Evolutionary conservation across 108 stramenopile genomes (phyloP).

Genomic region (Cyclostephanos invisitatus): DNA sequence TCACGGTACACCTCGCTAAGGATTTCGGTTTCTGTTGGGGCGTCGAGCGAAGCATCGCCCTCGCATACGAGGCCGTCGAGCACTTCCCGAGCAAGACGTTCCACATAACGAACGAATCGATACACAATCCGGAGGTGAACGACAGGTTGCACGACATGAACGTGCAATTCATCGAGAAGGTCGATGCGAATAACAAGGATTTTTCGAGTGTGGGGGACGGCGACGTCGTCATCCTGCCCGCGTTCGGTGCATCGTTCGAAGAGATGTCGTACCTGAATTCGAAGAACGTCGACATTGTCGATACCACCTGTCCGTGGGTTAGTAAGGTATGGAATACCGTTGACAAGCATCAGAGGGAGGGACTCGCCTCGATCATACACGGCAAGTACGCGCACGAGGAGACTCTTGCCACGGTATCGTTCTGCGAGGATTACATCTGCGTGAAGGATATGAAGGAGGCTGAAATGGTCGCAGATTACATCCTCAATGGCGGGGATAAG

Average conservation of each 20-base stretch:
- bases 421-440: constrained; percentile 93
- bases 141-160: constrained; percentile 87
- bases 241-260: constrained; percentile 94
- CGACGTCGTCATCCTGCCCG: constrained; percentile 96
- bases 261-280: constrained; percentile 86
- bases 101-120: constrained; percentile 97
- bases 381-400: constrained; percentile 97
- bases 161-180: constrained; percentile 89
- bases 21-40: constrained; percentile 93
- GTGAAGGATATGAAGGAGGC: constrained; percentile 96
- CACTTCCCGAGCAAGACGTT: constrained; percentile 86
- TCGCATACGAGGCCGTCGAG: constrained; percentile 90
- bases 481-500: constrained; percentile 91
- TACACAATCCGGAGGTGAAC: constrained; percentile 97
- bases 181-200: constrained; percentile 63
- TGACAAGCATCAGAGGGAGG: constrained; percentile 86
- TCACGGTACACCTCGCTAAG: constrained; percentile 79
- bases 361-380: constrained; percentile 90
- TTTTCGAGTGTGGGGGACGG: constrained; percentile 78
- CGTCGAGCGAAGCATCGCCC: constrained; percentile 89
- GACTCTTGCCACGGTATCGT: constrained; percentile 91
- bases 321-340: constrained; percentile 98
- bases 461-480: constrained; percentile 93
- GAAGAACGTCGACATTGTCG: constrained; percentile 93
- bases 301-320: constrained; percentile 99